These are phyloP conservation scores for Silene noctiflora DNA, from an alignment of 179 eudicot genomes.

Conservation along the genomic window DNA sequence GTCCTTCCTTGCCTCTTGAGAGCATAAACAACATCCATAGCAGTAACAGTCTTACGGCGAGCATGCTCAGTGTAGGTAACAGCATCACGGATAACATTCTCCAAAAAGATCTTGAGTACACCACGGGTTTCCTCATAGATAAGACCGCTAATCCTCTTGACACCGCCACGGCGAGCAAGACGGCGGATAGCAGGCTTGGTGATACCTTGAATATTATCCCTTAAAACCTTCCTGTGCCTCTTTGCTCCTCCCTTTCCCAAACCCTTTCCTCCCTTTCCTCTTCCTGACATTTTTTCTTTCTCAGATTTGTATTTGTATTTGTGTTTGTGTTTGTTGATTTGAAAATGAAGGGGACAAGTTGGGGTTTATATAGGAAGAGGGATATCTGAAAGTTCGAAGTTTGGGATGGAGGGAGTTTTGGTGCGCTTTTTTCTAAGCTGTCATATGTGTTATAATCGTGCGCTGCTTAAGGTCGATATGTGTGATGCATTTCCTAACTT, in stretches of 20 bases:
- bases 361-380: not conserved
- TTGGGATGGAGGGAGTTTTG: conserved; percentile 18
- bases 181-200: too few relatives aligned
- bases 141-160: conserved; percentile 22
- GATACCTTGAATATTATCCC: conserved; percentile 17
- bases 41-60: too few relatives aligned
- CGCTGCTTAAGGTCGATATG: conserved; percentile 18
- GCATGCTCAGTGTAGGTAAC: too few relatives aligned
- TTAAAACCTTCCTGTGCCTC: conserved; percentile 26
- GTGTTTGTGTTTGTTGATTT: not conserved
- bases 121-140: too few relatives aligned
- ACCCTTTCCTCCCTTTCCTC: conserved; percentile 30
- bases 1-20: too few relatives aligned
- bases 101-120: too few relatives aligned
- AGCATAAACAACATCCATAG: too few relatives aligned
- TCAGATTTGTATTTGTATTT: not conserved
- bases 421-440: not conserved
- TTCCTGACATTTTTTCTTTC: conserved; percentile 10
- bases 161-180: conserved; percentile 24
- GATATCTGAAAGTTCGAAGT: not conserved
- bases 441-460: conserved; percentile 15
- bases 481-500: not conserved
- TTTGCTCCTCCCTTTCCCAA: conserved; percentile 30
- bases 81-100: too few relatives aligned
- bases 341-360: not conserved